A percentile compares a stretch with the other conserved stretches of the same genome.
phyloP scores from a whole-genome alignment of 2,329 filamentous ascomycete genomes.

The Pestalotiopsis fici region DNA sequence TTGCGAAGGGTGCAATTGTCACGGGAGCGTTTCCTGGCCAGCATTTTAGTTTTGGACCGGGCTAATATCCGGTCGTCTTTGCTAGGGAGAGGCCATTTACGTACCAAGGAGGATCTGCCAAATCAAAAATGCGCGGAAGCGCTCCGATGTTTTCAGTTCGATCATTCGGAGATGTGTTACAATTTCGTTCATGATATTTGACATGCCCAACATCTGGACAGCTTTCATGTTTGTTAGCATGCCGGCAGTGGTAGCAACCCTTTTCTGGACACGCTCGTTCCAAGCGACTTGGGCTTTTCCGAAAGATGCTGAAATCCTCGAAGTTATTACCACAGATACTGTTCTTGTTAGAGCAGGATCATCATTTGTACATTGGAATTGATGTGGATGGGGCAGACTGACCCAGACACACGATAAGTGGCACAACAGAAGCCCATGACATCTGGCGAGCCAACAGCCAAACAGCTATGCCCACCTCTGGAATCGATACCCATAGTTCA shows the following conservation, averaged over 20 bases:
- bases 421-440: slow-evolving; percentile 16
- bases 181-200: not conserved
- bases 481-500: not conserved
- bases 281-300: not conserved
- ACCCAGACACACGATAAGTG: not conserved
- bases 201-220: not conserved
- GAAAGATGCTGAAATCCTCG: not conserved
- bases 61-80: too few relatives aligned
- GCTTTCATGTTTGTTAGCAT: slow-evolving; percentile 28
- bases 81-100: too few relatives aligned
- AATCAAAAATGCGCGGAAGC: not conserved
- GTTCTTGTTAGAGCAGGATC: too few relatives aligned
- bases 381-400: not conserved
- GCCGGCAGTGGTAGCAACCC: not conserved
- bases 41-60: too few relatives aligned
- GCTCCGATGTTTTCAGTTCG: not conserved
- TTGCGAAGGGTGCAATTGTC: slow-evolving; percentile 22
- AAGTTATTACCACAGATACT: not conserved
- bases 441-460: slow-evolving; percentile 26
- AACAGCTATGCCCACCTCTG: not conserved
- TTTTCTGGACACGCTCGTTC: not conserved
- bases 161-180: not conserved
- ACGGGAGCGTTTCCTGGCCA: too few relatives aligned
- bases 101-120: slow-evolving; percentile 1
- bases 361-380: too few relatives aligned